Evolutionary conservation across 441 rosid genomes (phyloP).

Genomic region (Sinapis alba): DNA sequence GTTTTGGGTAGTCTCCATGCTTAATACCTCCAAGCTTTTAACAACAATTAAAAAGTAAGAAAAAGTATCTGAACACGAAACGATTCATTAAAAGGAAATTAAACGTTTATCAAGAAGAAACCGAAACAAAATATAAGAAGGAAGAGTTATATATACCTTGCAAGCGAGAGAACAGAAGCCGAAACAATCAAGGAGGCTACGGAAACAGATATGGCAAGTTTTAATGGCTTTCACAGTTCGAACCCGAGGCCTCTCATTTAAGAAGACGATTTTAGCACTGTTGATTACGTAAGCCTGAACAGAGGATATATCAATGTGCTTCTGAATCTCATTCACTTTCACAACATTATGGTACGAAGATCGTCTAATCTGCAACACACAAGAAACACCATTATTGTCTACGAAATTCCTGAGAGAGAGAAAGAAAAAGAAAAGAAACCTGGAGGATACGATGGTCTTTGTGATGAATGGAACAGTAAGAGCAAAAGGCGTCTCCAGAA

Average conservation of each 20-base stretch:
- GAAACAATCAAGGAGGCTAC: conserved; percentile 65
- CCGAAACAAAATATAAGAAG: neutral
- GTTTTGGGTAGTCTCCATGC: conserved; percentile 10
- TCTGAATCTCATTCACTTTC: conserved; percentile 66
- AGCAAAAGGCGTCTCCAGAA: conserved; percentile 59
- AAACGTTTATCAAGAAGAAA: neutral
- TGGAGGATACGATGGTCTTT: conserved; percentile 74
- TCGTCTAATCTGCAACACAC: conserved; percentile 60
- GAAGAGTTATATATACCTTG: conserved; percentile 48
- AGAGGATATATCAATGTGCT: conserved; percentile 63
- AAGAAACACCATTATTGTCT: neutral
- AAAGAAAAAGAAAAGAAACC: conserved; percentile 39
- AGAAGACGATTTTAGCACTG: conserved; percentile 48
- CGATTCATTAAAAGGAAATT: neutral
- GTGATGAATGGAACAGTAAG: conserved; percentile 68
- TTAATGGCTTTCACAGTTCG: conserved; percentile 55
- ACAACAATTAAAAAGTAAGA: neutral
- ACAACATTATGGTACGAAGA: conserved; percentile 84
- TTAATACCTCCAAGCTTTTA: conserved; percentile 16
- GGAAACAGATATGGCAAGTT: conserved; percentile 66
- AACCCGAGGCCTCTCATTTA: conserved; percentile 76
- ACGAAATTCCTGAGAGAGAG: neutral
- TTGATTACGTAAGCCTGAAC: conserved; percentile 53
- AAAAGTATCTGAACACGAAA: neutral
- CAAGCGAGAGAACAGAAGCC: conserved; percentile 85